phyloP scores from a whole-genome alignment of 2,329 filamentous ascomycete species.

The Phoma sp. region DNA sequence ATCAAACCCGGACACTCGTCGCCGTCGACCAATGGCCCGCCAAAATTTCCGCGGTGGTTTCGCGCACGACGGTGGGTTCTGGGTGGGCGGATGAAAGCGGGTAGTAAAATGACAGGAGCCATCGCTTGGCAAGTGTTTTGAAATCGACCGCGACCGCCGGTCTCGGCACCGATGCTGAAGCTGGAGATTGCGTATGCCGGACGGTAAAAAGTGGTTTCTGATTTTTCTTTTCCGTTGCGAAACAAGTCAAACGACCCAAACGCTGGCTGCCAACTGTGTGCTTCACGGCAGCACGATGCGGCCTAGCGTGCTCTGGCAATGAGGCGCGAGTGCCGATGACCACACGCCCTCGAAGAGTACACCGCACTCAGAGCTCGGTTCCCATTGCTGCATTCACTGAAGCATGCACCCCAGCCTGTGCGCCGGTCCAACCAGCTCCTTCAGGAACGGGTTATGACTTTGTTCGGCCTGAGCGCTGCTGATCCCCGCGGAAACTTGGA shows the following conservation, averaged over 20 bases:
- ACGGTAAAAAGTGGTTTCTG: conserved; percentile 7
- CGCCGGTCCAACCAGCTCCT: conserved; percentile 24
- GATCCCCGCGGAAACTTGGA: conserved; percentile 40
- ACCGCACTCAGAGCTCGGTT: conserved; percentile 23
- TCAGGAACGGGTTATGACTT: conserved; percentile 38
- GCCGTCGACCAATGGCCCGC: conserved; percentile 34
- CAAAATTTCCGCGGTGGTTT: conserved; percentile 40
- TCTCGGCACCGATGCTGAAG: conserved; percentile 26
- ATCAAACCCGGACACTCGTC: conserved; percentile 43
- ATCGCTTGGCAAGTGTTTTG: conserved; percentile 43
- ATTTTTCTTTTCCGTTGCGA: conserved; percentile 36
- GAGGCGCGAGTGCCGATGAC: conserved; percentile 26
- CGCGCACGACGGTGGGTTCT: conserved; percentile 19
- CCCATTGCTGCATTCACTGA: conserved; percentile 15
- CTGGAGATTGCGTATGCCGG: conserved; percentile 36
- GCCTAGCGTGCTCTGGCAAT: conserved; percentile 19
- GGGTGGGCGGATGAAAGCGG: conserved; percentile 18
- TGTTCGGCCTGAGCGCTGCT: conserved; percentile 22
- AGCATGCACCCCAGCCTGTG: conserved; percentile 12
- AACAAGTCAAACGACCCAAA: conserved; percentile 37
- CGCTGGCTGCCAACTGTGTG: conserved; percentile 42
- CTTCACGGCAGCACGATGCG: conserved; percentile 30
- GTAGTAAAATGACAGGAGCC: conserved; percentile 20
- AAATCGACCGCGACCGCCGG: conserved; percentile 29
- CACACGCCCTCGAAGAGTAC: conserved; percentile 9